phyloP scores from a whole-genome alignment of 2,329 filamentous ascomycete species.

The Exophiala mesophila region DNA sequence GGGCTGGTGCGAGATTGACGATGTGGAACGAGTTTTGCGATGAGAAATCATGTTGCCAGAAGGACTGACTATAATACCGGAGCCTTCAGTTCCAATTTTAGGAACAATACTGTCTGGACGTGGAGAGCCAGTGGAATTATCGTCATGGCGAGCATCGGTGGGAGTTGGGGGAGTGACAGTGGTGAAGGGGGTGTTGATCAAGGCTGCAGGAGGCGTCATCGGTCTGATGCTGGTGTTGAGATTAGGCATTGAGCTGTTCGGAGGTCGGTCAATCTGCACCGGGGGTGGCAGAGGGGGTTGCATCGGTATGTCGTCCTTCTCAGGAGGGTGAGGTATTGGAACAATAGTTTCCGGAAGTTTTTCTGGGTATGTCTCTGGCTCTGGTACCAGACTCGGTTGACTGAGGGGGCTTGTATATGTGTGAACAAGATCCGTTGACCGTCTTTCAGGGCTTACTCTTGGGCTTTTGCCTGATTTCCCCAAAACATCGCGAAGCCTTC shows the following conservation, averaged over 20 bases:
- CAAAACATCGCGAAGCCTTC: slow-evolving; percentile 69
- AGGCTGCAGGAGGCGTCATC: slow-evolving; percentile 27
- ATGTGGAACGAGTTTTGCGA: slow-evolving; percentile 57
- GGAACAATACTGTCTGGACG: slow-evolving; percentile 31
- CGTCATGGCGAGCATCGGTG: slow-evolving; percentile 39
- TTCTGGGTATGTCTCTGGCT: slow-evolving; percentile 26
- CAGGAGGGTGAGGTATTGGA: neutral
- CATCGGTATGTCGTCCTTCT: neutral
- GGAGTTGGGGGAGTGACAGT: slow-evolving; percentile 62
- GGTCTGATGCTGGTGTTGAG: slow-evolving; percentile 15
- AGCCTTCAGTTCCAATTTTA: slow-evolving; percentile 34
- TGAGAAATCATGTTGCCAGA: slow-evolving; percentile 71
- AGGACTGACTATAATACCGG: slow-evolving; percentile 54
- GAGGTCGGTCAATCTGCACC: slow-evolving; percentile 2
- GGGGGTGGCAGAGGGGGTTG: too few relatives aligned
- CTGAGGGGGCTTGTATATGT: slow-evolving; percentile 11
- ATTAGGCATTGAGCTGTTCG: slow-evolving; percentile 19
- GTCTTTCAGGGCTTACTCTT: slow-evolving; percentile 44
- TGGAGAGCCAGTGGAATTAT: slow-evolving; percentile 29
- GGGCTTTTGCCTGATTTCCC: slow-evolving; percentile 50
- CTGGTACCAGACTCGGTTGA: slow-evolving; percentile 34
- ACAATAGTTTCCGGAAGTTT: neutral
- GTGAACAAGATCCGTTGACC: slow-evolving; percentile 11
- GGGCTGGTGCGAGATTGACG: slow-evolving; percentile 53
- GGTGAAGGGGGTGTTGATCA: slow-evolving; percentile 45